phyloP scores from a whole-genome alignment of 345 rosid genomes.

The Sonneratia alba region DNA sequence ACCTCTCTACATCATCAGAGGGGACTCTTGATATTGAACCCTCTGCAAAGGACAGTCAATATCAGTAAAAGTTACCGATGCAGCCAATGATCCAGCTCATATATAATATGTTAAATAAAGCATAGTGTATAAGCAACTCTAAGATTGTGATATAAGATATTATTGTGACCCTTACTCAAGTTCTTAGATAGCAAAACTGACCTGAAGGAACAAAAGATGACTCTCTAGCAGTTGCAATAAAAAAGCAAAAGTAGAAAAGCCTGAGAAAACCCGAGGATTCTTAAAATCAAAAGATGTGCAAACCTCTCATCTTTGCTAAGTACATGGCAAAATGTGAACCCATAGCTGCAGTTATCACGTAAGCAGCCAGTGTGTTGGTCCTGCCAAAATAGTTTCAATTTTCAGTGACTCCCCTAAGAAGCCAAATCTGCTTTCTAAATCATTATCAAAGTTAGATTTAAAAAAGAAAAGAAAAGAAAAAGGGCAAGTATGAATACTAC shows the following conservation, averaged over 20 bases:
- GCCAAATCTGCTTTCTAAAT: background rate
- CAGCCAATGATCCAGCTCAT: background rate
- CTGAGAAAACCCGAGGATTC: background rate
- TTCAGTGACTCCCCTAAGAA: slow-evolving; percentile 15
- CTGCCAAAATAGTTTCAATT: slow-evolving; percentile 31
- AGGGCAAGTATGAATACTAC: slow-evolving; percentile 15
- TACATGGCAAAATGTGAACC: slow-evolving; percentile 93
- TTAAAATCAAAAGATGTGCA: background rate
- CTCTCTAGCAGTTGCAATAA: background rate
- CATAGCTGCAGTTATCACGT: slow-evolving; percentile 73
- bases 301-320: slow-evolving; percentile 85
- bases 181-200: background rate
- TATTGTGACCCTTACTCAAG: background rate
- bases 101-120: background rate
- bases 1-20: slow-evolving; percentile 62
- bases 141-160: background rate
- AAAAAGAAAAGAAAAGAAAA: background rate
- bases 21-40: slow-evolving; percentile 70
- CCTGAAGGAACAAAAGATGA: background rate
- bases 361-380: slow-evolving; percentile 76
- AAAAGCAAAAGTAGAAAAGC: background rate
- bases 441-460: background rate
- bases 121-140: background rate
- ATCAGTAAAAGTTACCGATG: background rate
- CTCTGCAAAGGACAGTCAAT: slow-evolving; percentile 37